Percentiles rank a stretch among this genome's conserved stretches.
These are phyloP conservation scores for Tuber aestivum DNA, from an alignment of 495 filamentous ascomycete genomes.

Conservation along the genomic window DNA sequence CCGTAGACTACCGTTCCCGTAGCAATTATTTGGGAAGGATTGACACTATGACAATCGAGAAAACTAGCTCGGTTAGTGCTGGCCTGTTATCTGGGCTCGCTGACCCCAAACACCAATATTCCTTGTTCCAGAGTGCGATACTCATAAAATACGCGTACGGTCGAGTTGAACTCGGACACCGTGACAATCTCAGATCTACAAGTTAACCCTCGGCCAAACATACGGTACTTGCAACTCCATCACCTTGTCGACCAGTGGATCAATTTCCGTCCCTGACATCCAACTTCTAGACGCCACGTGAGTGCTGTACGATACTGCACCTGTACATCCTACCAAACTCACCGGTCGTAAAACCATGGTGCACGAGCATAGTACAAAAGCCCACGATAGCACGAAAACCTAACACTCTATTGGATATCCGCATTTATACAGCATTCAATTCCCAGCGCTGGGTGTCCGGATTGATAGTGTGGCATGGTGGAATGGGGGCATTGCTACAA, in stretches of 20 bases:
- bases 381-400: background rate
- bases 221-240: background rate
- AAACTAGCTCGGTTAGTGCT: background rate
- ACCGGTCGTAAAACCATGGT: too few species aligned
- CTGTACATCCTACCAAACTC: background rate
- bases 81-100: background rate
- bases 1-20: too few species aligned
- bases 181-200: background rate
- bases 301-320: too few species aligned
- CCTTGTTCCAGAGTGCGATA: background rate
- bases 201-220: too few species aligned
- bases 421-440: background rate
- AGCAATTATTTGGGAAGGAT: background rate
- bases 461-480: background rate
- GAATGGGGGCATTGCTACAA: background rate
- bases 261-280: background rate
- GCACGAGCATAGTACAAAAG: background rate
- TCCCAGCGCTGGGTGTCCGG: background rate
- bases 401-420: background rate
- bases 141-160: background rate
- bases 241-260: background rate
- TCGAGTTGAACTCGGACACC: background rate
- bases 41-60: background rate
- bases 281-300: background rate
- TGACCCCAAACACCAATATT: background rate